Percentiles rank a stretch among this genome's conserved stretches.
These are phyloP conservation scores for Russula emetica DNA, from an alignment of 768 basidiomycete species.

Conservation along the genomic window DNA sequence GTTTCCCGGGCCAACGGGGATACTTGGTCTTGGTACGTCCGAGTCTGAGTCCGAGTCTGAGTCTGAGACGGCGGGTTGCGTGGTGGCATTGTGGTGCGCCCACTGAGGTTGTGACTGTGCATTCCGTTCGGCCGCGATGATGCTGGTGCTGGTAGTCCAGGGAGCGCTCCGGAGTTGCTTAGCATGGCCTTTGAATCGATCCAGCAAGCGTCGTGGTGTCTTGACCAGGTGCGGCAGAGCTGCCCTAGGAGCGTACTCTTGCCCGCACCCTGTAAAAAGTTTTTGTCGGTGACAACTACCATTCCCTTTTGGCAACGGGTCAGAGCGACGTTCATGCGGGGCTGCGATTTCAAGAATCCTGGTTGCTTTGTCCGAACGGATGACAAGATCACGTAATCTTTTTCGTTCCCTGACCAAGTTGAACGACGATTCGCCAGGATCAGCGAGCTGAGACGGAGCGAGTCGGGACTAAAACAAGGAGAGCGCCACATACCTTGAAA, in stretches of 20 bases:
- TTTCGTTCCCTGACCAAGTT: constrained; percentile 45
- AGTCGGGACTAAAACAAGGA: background rate
- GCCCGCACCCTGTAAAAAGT: constrained; percentile 38
- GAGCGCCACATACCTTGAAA: constrained; percentile 10
- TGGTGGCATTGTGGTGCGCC: background rate
- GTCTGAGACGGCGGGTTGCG: background rate
- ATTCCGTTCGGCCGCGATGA: background rate
- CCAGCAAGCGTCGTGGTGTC: constrained; percentile 35
- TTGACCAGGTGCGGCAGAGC: constrained; percentile 33
- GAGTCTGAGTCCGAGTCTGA: background rate
- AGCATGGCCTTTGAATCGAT: constrained; percentile 27
- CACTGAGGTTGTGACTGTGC: background rate
- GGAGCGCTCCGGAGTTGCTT: background rate
- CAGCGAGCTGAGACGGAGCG: background rate
- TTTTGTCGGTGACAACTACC: constrained; percentile 44
- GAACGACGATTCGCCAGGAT: background rate
- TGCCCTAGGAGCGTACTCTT: constrained; percentile 43
- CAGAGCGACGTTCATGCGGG: constrained; percentile 44
- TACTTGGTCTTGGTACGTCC: background rate
- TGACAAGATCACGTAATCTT: constrained; percentile 47
- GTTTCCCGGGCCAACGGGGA: too few species aligned
- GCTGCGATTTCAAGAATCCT: constrained; percentile 45
- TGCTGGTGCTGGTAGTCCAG: background rate
- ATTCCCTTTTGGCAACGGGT: constrained; percentile 46
- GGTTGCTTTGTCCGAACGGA: constrained; percentile 43